Evolutionary conservation across 208 protist genomes (phyloP).

Genomic region (Naegleria lovaniensis): DNA sequence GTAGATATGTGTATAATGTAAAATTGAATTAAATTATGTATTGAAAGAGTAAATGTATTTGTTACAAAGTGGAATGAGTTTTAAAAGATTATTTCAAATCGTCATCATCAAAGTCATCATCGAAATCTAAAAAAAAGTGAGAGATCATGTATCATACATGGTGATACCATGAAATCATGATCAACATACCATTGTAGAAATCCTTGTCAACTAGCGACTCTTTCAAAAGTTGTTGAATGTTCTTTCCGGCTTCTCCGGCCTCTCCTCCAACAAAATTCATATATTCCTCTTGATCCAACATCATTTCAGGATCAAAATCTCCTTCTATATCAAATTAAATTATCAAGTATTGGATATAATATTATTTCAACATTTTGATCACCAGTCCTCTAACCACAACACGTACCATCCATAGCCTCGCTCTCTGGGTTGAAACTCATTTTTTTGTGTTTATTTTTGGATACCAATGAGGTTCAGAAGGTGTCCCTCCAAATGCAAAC

Average conservation of each 20-base stretch:
- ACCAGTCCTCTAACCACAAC: background rate
- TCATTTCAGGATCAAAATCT: conserved; percentile 6
- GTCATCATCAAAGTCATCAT: conserved; percentile 7
- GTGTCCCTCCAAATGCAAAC: too few relatives aligned
- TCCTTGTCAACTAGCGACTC: background rate
- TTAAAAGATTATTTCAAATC: background rate
- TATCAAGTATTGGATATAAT: too few relatives aligned
- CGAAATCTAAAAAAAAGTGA: background rate
- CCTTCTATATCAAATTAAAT: background rate
- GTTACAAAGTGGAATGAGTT: background rate
- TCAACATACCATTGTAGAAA: background rate
- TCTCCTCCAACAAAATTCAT: background rate
- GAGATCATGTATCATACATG: too few relatives aligned
- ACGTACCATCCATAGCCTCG: background rate
- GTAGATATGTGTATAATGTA: background rate
- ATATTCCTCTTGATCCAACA: background rate
- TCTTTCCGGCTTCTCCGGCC: background rate
- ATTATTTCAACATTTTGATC: too few relatives aligned
- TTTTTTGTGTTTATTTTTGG: background rate
- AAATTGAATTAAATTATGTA: background rate
- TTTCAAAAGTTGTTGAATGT: conserved; percentile 16
- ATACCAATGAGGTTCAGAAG: background rate
- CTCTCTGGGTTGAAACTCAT: background rate
- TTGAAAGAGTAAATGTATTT: background rate
- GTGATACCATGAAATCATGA: too few relatives aligned